These are phyloP conservation scores for Amaranthus cruentus DNA, from an alignment of 148 eudicot species.

Conservation along the genomic window DNA sequence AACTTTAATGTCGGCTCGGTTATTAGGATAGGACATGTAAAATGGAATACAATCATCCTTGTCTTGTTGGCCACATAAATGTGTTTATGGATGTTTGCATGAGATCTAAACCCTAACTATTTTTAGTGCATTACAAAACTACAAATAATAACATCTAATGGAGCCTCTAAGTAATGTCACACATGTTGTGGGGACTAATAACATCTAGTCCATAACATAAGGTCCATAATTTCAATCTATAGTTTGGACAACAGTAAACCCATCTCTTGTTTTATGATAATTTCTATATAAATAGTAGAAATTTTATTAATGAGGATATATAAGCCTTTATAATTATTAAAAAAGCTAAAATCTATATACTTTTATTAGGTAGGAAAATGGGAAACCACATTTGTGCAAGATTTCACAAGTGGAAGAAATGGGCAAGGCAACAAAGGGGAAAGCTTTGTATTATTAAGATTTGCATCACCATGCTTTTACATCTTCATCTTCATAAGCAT, in stretches of 20 bases:
- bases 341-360: neutral
- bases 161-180: constrained; percentile 2
- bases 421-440: constrained; percentile 39
- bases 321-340: too few relatives aligned
- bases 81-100: too few relatives aligned
- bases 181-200: constrained; percentile 1
- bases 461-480: constrained; percentile 48
- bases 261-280: neutral
- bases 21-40: too few relatives aligned
- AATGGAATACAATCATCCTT: too few relatives aligned
- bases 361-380: neutral
- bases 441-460: constrained; percentile 47
- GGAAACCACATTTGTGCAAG: constrained; percentile 32
- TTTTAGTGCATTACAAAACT: too few relatives aligned
- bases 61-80: too few relatives aligned
- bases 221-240: neutral
- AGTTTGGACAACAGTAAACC: neutral
- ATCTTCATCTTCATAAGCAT: constrained; percentile 12
- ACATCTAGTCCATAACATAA: constrained; percentile 2
- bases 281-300: neutral
- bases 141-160: neutral
- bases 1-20: too few relatives aligned
- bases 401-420: constrained; percentile 40
- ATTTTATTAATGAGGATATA: too few relatives aligned
- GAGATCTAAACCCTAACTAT: too few relatives aligned